Evolutionary conservation across 2,329 filamentous ascomycete species (phyloP), one percentile per base, ranked within the genome.

Genomic region (Fusarium sp.): DNA sequence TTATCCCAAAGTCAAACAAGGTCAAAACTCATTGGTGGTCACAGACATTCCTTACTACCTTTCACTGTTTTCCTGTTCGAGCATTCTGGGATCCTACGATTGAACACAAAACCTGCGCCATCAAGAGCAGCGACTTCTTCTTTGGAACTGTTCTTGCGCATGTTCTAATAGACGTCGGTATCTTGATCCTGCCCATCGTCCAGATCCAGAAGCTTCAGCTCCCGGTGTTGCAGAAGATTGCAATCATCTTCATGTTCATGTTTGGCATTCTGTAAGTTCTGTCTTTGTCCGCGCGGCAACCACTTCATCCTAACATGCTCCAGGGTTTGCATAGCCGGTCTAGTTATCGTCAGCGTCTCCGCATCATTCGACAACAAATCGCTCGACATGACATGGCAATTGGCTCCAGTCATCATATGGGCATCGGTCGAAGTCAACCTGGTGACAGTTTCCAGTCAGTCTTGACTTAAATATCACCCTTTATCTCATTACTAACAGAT

Each of bases 191-290:
- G 2, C 79, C 78, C 0, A 44, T 78, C 13, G 49, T 78, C 3
- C 73, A 80, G 48, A 73, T 80, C 4, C 63, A 67, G 20, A 76
- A 76, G 40, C 68, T 80, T 4, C 63, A 76, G n/a, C 71, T 79
- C 9, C 75, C 73, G 1, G 37, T 20, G 1, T 13, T 67, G 13
- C 77, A 78, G 37, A 77, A 75, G 17, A 33, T 76, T 15, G 75
- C 67, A 1, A 71, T 77, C 4, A 64, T 69, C 15, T 32, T 75
- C 7, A 69, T 79, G 53, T 79, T 79, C 46, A 64, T 65, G 37
- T 79, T 78, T 55, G 78, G 78, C 5, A 69, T 73, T 10, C 59
- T 79, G 77, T 79, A 62, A 58, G 78, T 53, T 35, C 12, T 23
- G 10, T 10, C 12, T 4, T 1, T 1, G 3, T 6, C 0, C 11